A percentile compares a stretch with the other conserved stretches of the same genome.
Conservation (phyloP, 345 rosid genomes). For the Populus tremula region DNA sequence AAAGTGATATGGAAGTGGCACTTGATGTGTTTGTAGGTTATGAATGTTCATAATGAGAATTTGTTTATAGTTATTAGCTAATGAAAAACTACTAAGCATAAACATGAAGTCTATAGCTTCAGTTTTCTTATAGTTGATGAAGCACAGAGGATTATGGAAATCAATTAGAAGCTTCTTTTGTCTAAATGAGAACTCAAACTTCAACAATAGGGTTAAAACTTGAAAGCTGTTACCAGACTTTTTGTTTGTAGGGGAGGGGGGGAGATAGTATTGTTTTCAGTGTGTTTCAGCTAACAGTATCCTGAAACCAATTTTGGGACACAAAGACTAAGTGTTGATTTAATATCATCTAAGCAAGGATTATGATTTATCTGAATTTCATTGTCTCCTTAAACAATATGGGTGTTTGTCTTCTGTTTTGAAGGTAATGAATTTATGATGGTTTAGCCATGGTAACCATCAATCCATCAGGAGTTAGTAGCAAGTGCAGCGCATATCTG, state of each 20-base stretch:
- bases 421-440: conserved; percentile 36
- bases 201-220: too few species aligned
- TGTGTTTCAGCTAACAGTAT: neutral
- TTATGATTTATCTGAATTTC: neutral
- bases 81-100: neutral
- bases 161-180: neutral
- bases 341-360: neutral
- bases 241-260: too few species aligned
- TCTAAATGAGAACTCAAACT: neutral
- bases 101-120: neutral
- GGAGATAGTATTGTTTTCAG: too few species aligned
- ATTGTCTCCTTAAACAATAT: neutral
- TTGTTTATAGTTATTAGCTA: neutral
- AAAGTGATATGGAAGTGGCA: neutral
- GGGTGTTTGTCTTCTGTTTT: conserved; percentile 11
- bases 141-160: neutral
- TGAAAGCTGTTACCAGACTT: too few species aligned
- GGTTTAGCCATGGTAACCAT: conserved; percentile 60
- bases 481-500: conserved; percentile 27
- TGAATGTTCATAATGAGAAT: neutral
- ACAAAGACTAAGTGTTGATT: neutral
- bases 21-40: neutral
- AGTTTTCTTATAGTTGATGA: neutral
- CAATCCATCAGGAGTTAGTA: conserved; percentile 41
- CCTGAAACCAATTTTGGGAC: neutral